Percentiles rank a stretch among this genome's conserved stretches.
Evolutionary conservation across 306 rosid genomes (phyloP).

Genomic region (Sophora flavescens): DNA sequence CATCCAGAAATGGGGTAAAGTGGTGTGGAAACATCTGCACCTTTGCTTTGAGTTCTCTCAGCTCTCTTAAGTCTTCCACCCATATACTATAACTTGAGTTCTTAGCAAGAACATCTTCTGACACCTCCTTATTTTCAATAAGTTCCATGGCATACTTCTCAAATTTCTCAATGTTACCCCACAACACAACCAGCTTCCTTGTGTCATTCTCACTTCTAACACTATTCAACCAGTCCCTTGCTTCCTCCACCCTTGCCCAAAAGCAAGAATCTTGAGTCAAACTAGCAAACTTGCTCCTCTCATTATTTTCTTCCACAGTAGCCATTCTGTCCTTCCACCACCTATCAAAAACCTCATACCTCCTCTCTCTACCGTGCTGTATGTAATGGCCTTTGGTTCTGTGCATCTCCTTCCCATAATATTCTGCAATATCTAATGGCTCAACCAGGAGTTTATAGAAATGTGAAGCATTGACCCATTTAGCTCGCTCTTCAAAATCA

Average conservation of each 20-base stretch:
- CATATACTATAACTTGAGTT: slow-evolving; percentile 73
- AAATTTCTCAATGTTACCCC: slow-evolving; percentile 62
- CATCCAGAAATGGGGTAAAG: slow-evolving; percentile 43
- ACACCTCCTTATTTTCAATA: slow-evolving; percentile 67
- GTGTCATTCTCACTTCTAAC: slow-evolving; percentile 57
- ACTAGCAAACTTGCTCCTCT: slow-evolving; percentile 69
- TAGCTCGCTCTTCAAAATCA: slow-evolving; percentile 54
- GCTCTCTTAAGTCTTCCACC: slow-evolving; percentile 56
- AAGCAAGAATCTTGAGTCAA: slow-evolving; percentile 87
- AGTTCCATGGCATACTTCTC: slow-evolving; percentile 63
- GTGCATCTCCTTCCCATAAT: slow-evolving; percentile 62
- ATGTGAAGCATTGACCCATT: slow-evolving; percentile 72
- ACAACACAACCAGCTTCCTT: slow-evolving; percentile 38
- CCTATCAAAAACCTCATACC: slow-evolving; percentile 69
- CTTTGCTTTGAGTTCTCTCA: slow-evolving; percentile 56
- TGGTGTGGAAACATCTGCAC: slow-evolving; percentile 33
- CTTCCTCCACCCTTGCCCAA: slow-evolving; percentile 92
- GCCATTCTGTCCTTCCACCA: slow-evolving; percentile 69
- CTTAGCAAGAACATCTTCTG: slow-evolving; percentile 69
- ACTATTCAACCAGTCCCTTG: slow-evolving; percentile 61
- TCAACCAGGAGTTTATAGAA: slow-evolving; percentile 76
- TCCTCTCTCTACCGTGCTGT: slow-evolving; percentile 68
- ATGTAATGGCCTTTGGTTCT: slow-evolving; percentile 70
- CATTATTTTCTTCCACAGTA: slow-evolving; percentile 33
- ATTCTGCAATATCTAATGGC: slow-evolving; percentile 86